These are phyloP conservation scores for Fusarium sp. DNA, from an alignment of 2,329 filamentous ascomycete genomes.

Conservation along the genomic window DNA sequence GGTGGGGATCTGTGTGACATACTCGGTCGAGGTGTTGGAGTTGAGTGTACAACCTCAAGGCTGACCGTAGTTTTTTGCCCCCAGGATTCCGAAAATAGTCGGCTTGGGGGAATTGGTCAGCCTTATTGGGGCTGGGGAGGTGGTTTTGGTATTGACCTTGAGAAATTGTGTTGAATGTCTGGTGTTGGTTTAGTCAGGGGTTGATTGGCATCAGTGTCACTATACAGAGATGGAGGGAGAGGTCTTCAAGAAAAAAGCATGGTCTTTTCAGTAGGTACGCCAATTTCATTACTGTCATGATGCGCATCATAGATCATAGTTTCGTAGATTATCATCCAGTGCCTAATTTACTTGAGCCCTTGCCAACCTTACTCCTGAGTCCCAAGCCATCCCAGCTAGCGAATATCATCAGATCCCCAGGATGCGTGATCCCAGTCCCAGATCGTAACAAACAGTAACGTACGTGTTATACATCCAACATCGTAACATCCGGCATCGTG, in stretches of 20 bases:
- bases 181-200: background rate
- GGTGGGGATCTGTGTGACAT: constrained; percentile 45
- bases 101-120: background rate
- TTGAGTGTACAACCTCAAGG: constrained; percentile 46
- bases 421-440: background rate
- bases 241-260: background rate
- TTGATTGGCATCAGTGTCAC: background rate
- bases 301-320: constrained; percentile 4
- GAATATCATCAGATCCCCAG: background rate
- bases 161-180: background rate
- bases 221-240: too few species aligned
- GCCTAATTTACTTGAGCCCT: background rate
- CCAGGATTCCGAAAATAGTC: constrained; percentile 28
- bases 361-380: background rate
- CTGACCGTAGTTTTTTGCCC: constrained; percentile 39
- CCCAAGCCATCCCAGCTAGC: background rate
- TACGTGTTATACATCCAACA: background rate
- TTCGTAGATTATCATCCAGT: background rate
- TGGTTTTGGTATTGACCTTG: background rate
- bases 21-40: constrained; percentile 46
- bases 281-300: background rate
- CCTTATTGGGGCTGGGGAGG: background rate
- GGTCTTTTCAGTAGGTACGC: background rate
- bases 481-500: background rate
- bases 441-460: background rate